Evolutionary conservation across 176 grass and related monocot species (phyloP), one percentile per base, ranked within the genome.

Genomic region (Areca catechu): DNA sequence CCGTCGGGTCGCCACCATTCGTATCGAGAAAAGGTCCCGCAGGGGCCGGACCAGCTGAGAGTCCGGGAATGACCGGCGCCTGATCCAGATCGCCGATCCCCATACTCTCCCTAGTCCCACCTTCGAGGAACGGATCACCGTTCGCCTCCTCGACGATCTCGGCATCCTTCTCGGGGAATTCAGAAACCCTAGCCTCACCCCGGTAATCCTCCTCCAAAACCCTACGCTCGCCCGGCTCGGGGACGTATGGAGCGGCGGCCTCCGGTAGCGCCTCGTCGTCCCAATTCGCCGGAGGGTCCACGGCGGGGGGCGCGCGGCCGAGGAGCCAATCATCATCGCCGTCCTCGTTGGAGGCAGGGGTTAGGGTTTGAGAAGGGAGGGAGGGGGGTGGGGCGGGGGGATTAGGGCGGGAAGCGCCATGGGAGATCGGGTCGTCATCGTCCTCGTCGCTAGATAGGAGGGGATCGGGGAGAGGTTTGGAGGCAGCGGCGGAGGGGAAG

Each of bases 281-380:
- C 92, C 92, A 97, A 75, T 85, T 86, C 19, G 61, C 72, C 15
- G 75, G 64, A 19, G 80, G 75, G 55, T 91, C 83, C 43, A 91
- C 77, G 34, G 83, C 78, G 4, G 72, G 60, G 20, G 66, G 57
- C 7, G 66, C 62, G 68, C 58, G 71, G 56, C 69, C 93, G 17
- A 88, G 78, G 7, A 98, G 51, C 93, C 94, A 93, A 49, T 85
- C 94, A 2, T 92, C 93, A 17, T 85, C 84, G 0, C 58, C 71
- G 0, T 74, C 85, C 16, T 4, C 81, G 5, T 57, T 66, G 34
- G 58, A 50, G 20, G 56, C 48, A 16, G 10, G 70, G 57, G 29
- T 34, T 81, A 78, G 70, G 61, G 83, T 75, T 62, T 71, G 74
- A 22, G 5, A 10, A 12, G 34, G 34, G 34, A 43, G 10, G 34